Base-by-base conservation (phyloP, 139 green algal species). In the Tetradesmus lagerheimii region DNA sequence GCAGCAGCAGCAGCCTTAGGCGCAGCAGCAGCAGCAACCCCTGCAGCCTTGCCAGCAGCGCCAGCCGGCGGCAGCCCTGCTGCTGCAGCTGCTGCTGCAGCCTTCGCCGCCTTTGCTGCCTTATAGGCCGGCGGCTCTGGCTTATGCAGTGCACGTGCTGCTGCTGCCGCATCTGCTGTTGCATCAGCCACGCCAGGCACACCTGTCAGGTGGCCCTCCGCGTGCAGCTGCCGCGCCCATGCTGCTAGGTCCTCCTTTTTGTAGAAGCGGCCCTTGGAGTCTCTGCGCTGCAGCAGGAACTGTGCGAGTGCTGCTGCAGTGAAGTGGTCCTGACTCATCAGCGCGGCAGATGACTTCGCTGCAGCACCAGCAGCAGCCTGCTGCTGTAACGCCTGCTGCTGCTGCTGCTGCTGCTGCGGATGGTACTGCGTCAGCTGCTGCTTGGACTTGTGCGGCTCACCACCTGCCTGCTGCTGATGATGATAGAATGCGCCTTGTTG, bases 231-330 rank as follows among this genome's bases (percentile, higher is more conserved):
- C 31, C 37, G 39, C 0, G 85, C 85, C 67, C 71, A 89, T 11
- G 43, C 67, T 23, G 35, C 29, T 31, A 89, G 85, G 67, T 89
- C n/a, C 43, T 89, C 67, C 85, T 83, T 89, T 20, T 39, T 66
- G 47, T 83, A 83, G 85, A 89, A 89, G n/a, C 85, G 43, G 4
- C 85, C 85, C 23, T 43, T 79, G 34, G 39, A 25, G 53, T 81
- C 77, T 27, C 62, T 86, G 43, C 62, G 75, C 43, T 50, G 81
- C 34, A 93, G 80, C 27, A 84, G 64, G 0, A 20, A 45, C 76
- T 87, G 41, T 4, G 43, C 15, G 29, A 89, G 38, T 25, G 85
- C 85, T 27, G 85, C 71, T n/a, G 27, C 4, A 31, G 57, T 71
- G 57, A 31, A 71, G 23, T 71, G 15, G 57, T 71, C 57, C 57